Percentiles rank a stretch among this genome's conserved stretches.
Evolutionary conservation across 257 asterid species (phyloP).

Genomic region (Solanum virginianum): DNA sequence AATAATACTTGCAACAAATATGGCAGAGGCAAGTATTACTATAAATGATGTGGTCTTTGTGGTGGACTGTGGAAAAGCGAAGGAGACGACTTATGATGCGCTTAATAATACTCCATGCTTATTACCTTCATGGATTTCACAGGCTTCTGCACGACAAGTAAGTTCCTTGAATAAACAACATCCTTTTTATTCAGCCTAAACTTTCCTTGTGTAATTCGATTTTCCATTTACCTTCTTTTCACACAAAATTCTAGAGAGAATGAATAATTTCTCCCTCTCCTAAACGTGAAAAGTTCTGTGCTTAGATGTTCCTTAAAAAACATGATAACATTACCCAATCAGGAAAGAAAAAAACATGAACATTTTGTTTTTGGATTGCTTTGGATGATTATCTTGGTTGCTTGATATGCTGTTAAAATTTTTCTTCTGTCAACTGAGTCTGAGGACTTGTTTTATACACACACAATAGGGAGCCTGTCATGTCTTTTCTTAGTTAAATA

Average conservation of each 20-base stretch:
- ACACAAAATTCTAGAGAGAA: background rate
- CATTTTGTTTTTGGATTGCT: background rate
- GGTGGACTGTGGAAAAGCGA: conserved; percentile 98
- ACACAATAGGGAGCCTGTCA: background rate
- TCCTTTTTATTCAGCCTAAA: background rate
- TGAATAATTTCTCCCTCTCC: background rate
- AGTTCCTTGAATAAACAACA: conserved; percentile 10
- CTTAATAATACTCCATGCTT: conserved; percentile 86
- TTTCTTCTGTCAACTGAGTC: background rate
- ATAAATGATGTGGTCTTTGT: conserved; percentile 91
- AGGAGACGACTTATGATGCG: conserved; percentile 97
- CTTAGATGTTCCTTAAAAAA: background rate
- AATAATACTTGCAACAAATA: conserved; percentile 90
- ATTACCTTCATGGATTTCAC: conserved; percentile 96
- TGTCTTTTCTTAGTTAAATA: background rate
- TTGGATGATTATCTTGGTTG: background rate
- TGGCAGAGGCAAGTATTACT: conserved; percentile 99
- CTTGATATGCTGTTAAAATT: background rate
- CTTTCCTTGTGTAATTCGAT: background rate
- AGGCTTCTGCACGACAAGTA: conserved; percentile 98
- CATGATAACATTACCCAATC: background rate
- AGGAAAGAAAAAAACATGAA: background rate
- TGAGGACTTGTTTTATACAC: background rate
- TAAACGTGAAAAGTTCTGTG: background rate
- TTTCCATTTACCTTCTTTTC: background rate